A percentile compares a stretch with the other conserved stretches of the same genome.
These are phyloP conservation scores for Xanthoconium separans DNA, from an alignment of 1,284 basidiomycete genomes.

Conservation along the genomic window DNA sequence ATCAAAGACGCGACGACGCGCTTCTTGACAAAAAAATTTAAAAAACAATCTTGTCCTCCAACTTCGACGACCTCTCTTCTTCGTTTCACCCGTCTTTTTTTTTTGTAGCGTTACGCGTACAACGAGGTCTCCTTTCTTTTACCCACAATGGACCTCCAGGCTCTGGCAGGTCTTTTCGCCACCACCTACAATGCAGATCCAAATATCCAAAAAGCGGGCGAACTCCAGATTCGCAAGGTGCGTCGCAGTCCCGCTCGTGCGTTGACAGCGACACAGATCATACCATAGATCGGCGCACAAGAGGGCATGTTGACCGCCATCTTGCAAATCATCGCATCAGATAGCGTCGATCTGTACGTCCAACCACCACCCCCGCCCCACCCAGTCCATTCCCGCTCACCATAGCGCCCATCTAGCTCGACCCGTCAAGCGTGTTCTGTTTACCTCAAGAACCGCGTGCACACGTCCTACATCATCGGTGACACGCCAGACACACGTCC, in stretches of 20 bases:
- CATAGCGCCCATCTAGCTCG: conserved; percentile 42
- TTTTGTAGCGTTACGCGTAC: conserved; percentile 9
- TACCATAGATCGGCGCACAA: conserved; percentile 64
- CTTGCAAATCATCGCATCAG: conserved; percentile 77
- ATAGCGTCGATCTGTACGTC: conserved; percentile 74
- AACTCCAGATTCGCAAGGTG: conserved; percentile 83
- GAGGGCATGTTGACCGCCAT: conserved; percentile 79
- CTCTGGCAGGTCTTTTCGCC: conserved; percentile 73
- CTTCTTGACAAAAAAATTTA: conserved; percentile 4
- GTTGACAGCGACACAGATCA: conserved; percentile 5
- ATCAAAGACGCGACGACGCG: conserved; percentile 22
- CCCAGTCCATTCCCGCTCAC: neutral
- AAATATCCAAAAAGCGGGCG: conserved; percentile 78
- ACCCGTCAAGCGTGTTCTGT: conserved; percentile 79
- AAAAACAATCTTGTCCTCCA: conserved; percentile 7
- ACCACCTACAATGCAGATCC: conserved; percentile 81
- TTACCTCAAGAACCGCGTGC: conserved; percentile 84
- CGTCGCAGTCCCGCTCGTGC: conserved; percentile 11
- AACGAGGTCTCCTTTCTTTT: neutral
- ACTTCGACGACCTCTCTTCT: conserved; percentile 14
- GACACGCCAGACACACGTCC: conserved; percentile 44
- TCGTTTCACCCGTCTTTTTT: no score
- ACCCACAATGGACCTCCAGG: conserved; percentile 70
- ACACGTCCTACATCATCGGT: conserved; percentile 54
- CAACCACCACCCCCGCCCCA: conserved; percentile 2